These are phyloP conservation scores for Colletotrichum trifolii DNA, from an alignment of 2,329 filamentous ascomycete species.

Conservation along the genomic window DNA sequence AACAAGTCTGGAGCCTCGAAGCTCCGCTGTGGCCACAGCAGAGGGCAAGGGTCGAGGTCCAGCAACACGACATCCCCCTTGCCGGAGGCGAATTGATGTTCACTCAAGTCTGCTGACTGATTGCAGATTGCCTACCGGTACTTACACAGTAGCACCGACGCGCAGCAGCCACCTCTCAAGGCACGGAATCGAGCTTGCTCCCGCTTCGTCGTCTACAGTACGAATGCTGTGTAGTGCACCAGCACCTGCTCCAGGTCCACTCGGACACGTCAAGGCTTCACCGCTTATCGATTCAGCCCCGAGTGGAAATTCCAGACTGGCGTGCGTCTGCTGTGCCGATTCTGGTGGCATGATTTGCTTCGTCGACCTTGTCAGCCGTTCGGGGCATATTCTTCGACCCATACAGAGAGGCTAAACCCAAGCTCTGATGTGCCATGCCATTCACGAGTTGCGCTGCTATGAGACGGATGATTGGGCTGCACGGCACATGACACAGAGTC, in stretches of 20 bases:
- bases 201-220: too few relatives aligned
- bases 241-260: not conserved
- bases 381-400: conserved; percentile 8
- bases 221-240: too few relatives aligned
- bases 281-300: conserved; percentile 18
- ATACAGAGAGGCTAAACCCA: not conserved
- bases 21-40: conserved; percentile 19
- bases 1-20: conserved; percentile 11
- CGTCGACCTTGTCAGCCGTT: not conserved
- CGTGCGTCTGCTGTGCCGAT: not conserved
- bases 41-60: not conserved
- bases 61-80: not conserved
- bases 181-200: too few relatives aligned
- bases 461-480: not conserved
- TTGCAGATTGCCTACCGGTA: not conserved
- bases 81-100: conserved; percentile 18
- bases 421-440: too few relatives aligned
- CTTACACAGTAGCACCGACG: not conserved
- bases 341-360: conserved; percentile 13
- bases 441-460: not conserved
- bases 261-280: conserved; percentile 3
- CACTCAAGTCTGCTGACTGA: not conserved
- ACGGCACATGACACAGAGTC: not conserved
- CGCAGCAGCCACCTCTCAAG: too few relatives aligned
- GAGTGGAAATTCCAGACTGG: not conserved